These are phyloP conservation scores for Pelargonium citronellum DNA, from an alignment of 441 rosid species.

Conservation along the genomic window DNA sequence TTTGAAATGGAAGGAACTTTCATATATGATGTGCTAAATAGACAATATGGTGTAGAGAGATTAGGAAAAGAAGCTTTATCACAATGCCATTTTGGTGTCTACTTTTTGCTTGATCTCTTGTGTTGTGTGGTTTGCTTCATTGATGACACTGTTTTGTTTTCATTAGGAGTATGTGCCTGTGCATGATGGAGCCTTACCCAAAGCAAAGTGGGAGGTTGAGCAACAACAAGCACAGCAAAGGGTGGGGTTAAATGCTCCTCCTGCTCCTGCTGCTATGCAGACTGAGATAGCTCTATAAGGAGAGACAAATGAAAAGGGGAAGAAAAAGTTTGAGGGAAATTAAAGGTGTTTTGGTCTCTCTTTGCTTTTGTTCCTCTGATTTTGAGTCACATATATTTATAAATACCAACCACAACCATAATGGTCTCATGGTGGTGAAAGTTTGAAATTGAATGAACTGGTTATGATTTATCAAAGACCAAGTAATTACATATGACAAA, in stretches of 20 bases:
- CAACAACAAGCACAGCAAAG: constrained; percentile 36
- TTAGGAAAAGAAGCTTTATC: constrained; percentile 19
- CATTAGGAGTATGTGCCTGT: constrained; percentile 78
- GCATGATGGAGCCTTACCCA: constrained; percentile 69
- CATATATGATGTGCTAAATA: constrained; percentile 19
- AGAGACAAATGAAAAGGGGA: too few species aligned
- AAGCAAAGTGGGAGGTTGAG: constrained; percentile 77
- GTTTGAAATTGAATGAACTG: constrained; percentile 21
- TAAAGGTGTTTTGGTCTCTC: too few species aligned
- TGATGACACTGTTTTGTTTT: constrained; percentile 22
- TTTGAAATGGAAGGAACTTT: too few species aligned
- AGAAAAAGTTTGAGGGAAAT: too few species aligned
- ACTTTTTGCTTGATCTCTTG: not conserved
- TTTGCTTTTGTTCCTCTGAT: constrained; percentile 19
- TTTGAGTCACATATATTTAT: constrained; percentile 31
- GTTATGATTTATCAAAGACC: constrained; percentile 13
- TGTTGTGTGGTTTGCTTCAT: constrained; percentile 19
- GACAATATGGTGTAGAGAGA: constrained; percentile 22
- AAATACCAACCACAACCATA: constrained; percentile 25
- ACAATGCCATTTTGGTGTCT: constrained; percentile 14
- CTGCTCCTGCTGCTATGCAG: constrained; percentile 30
- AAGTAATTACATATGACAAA: constrained; percentile 12
- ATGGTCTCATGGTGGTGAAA: constrained; percentile 20
- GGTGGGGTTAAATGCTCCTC: constrained; percentile 44
- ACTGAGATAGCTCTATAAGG: constrained; percentile 60